Percentiles rank a stretch among this genome's conserved stretches.
Evolutionary conservation across 2,329 filamentous ascomycete genomes (phyloP).

Genomic region (Sporothrix humicola): DNA sequence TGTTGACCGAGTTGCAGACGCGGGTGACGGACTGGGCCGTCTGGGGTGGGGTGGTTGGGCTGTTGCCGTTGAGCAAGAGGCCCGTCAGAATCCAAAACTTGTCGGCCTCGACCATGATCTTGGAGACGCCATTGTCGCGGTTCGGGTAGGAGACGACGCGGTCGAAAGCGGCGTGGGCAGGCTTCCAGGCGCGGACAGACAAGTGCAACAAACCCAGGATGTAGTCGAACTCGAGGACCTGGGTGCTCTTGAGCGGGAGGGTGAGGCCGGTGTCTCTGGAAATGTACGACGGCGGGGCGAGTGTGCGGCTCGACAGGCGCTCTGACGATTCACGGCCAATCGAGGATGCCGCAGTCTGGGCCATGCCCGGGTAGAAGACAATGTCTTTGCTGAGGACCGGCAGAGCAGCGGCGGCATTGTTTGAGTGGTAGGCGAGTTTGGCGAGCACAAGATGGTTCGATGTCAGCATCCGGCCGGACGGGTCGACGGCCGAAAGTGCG

Average conservation of each 20-base stretch:
- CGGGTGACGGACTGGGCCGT: constrained; percentile 60
- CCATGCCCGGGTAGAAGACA: constrained; percentile 65
- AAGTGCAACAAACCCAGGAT: constrained; percentile 72
- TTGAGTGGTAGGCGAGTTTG: constrained; percentile 58
- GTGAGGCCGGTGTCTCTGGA: constrained; percentile 64
- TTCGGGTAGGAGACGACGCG: constrained; percentile 71
- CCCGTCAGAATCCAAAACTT: constrained; percentile 87
- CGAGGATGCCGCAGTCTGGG: constrained; percentile 35
- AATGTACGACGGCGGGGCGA: constrained; percentile 63
- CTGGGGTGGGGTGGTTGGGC: constrained; percentile 58
- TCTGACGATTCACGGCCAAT: constrained; percentile 32
- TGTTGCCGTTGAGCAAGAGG: constrained; percentile 70
- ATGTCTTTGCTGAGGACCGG: constrained; percentile 69
- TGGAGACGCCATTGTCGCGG: constrained; percentile 67
- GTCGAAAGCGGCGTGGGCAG: constrained; percentile 66
- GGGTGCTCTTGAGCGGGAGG: constrained; percentile 54
- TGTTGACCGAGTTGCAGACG: constrained; percentile 63
- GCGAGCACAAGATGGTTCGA: constrained; percentile 39
- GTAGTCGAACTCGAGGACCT: constrained; percentile 71
- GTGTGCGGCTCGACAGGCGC: constrained; percentile 52
- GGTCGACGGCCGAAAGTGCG: constrained; percentile 70
- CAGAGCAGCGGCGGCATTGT: constrained; percentile 60
- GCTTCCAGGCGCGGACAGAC: constrained; percentile 64
- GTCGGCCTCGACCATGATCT: constrained; percentile 85
- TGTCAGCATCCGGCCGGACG: constrained; percentile 50